A percentile compares a stretch with the other conserved stretches of the same genome.
Conservation (phyloP, 768 basidiomycete species). For the Boletus tylopilopsis region DNA sequence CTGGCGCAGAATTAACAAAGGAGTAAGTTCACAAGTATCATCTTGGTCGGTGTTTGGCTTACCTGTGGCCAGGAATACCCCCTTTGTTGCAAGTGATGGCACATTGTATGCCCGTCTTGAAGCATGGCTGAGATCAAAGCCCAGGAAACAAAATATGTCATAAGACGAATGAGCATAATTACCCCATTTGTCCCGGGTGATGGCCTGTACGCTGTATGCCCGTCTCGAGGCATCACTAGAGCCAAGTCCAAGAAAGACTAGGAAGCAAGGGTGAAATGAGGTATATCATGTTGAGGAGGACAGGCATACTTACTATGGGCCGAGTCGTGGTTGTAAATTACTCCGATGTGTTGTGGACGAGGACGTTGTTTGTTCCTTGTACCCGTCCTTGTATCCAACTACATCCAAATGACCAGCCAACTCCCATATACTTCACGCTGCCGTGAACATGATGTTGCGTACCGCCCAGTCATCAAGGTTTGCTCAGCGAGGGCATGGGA, state of each 20-base stretch:
- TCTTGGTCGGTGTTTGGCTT: not conserved
- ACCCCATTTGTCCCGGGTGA: slow-evolving; percentile 46
- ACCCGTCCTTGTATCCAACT: no score
- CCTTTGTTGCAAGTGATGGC: slow-evolving; percentile 45
- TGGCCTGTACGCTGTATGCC: slow-evolving; percentile 40
- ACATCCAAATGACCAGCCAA: no score
- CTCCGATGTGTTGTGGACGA: no score
- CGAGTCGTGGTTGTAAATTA: no score
- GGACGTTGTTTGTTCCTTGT: no score
- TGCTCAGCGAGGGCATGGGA: no score
- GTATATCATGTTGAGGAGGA: slow-evolving; percentile 12
- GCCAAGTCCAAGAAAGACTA: slow-evolving; percentile 32
- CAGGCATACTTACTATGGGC: no score
- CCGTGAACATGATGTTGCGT: no score
- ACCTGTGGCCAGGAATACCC: slow-evolving; percentile 35
- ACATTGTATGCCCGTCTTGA: slow-evolving; percentile 45
- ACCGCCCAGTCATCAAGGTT: no score
- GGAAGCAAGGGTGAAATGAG: no score
- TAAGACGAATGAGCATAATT: no score
- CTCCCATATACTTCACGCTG: no score
- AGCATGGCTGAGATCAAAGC: slow-evolving; percentile 40
- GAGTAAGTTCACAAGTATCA: slow-evolving; percentile 38
- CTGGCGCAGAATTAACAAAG: slow-evolving; percentile 47
- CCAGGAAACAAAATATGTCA: slow-evolving; percentile 30
- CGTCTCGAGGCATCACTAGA: slow-evolving; percentile 45